phyloP scores from a whole-genome alignment of 106 monocot species.

The Platanthera zijinensis region DNA sequence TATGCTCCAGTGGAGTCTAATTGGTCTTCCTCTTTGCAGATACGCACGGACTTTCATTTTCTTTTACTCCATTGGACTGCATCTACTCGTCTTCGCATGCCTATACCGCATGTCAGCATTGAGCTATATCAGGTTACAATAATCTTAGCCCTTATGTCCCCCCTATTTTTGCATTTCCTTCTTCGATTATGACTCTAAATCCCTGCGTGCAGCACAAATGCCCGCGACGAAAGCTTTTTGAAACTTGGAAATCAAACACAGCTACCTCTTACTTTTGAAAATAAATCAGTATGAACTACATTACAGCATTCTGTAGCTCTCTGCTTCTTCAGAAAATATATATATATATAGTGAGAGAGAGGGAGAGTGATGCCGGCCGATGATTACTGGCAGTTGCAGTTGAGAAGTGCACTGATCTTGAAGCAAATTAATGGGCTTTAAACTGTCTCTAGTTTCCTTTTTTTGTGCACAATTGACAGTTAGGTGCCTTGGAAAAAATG shows the following conservation, averaged over 20 bases:
- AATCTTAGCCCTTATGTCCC: neutral
- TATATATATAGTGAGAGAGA: no score
- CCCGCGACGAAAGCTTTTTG: neutral
- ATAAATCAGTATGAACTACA: neutral
- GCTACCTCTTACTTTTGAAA: neutral
- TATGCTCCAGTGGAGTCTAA: no score
- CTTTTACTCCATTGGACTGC: conserved; percentile 94
- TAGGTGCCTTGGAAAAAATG: neutral
- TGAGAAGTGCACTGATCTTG: no score
- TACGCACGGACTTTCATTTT: conserved; percentile 90
- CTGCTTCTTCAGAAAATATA: neutral
- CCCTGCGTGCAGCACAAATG: neutral
- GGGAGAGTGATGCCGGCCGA: no score
- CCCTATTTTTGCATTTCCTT: neutral
- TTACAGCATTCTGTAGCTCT: neutral
- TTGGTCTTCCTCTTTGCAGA: conserved; percentile 22
- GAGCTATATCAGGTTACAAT: conserved; percentile 68
- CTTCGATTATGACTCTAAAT: neutral
- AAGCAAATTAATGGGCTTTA: no score
- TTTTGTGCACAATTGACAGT: no score
- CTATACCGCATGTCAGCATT: conserved; percentile 94
- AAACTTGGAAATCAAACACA: neutral
- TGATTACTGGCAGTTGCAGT: no score
- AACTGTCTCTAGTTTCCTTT: no score
- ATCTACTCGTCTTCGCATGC: conserved; percentile 92